Base-by-base conservation (phyloP, 2,329 filamentous ascomycete species). In the Bisporella sp. region DNA sequence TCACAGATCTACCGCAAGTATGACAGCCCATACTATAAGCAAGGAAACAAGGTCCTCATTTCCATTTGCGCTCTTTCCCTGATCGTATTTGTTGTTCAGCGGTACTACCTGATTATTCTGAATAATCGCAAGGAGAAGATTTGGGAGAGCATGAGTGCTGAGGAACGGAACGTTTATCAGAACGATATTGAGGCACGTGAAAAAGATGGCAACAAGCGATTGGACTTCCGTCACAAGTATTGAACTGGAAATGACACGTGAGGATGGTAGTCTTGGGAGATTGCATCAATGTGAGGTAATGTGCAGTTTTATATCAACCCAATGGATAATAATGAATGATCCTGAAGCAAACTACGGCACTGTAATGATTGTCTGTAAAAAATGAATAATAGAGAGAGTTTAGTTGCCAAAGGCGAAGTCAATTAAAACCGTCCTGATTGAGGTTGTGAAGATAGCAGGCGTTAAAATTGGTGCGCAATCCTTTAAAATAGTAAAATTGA, bases 171-270 rank as follows among this genome's bases (percentile, higher is more conserved):
- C 3, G 65, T 62, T 3, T 78, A 79, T 49, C 73, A 75, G 57
- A 67, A 64, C 4, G 70, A 76, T 44, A 65, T 67, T n/a, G 65
- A 59, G 33, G 67, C 67, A 7, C 65, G 72, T 33, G 72, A 75
- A 54, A 56, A 61, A 37, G 74, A 77, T 29, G 74, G 75, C 2
- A 77, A 77, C 57, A 73, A 71, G 61, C 66, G 73, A 30, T 53
- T 78, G 21, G 74, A 78, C 57, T 76, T 78, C 58, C 66, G 72
- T n/a, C 78, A 76, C 58, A 69, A 69, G 6, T 74, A 76, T 54
- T 73, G 42, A 49, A 2, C 21, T 21, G 3, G 21, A 2, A 21
- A 21, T 21, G 21, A 21, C 21, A 3, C 21, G 21, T 21, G 21
- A 21, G 21, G 21, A 21, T 21, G 21, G 21, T 21, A 21, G 21